phyloP scores from a whole-genome alignment of 208 protist species.

The Naegleria gruberi region DNA sequence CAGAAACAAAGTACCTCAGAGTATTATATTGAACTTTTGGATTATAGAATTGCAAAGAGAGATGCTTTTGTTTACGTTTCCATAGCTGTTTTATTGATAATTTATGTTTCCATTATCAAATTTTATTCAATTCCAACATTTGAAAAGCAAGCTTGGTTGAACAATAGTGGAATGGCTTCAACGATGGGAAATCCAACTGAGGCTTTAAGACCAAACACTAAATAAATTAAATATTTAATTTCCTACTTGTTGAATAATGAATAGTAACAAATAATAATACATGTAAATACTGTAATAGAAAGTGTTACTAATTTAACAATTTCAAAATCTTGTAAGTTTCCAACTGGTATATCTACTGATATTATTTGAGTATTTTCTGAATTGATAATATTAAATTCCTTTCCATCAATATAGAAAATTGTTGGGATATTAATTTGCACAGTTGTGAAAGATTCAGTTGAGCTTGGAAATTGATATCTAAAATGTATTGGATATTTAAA shows the following conservation, averaged over 20 bases:
- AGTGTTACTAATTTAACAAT: not conserved
- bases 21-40: not conserved
- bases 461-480: not conserved
- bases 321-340: not conserved
- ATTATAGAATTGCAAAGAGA: not conserved
- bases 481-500: not conserved
- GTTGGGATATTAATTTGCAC: not conserved
- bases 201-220: not conserved
- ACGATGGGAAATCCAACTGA: not conserved
- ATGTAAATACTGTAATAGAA: not conserved
- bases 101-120: not conserved
- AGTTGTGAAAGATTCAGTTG: not conserved
- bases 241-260: not conserved
- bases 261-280: not conserved
- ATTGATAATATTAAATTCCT: not conserved
- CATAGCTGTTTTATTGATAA: not conserved
- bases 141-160: not conserved
- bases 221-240: not conserved
- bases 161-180: not conserved
- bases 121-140: not conserved
- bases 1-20: not conserved
- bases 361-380: not conserved
- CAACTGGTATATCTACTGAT: not conserved
- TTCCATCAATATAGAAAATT: not conserved
- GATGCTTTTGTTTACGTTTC: not conserved